Conservation (phyloP, 257 asterid species). For the Eucommia ulmoides region DNA sequence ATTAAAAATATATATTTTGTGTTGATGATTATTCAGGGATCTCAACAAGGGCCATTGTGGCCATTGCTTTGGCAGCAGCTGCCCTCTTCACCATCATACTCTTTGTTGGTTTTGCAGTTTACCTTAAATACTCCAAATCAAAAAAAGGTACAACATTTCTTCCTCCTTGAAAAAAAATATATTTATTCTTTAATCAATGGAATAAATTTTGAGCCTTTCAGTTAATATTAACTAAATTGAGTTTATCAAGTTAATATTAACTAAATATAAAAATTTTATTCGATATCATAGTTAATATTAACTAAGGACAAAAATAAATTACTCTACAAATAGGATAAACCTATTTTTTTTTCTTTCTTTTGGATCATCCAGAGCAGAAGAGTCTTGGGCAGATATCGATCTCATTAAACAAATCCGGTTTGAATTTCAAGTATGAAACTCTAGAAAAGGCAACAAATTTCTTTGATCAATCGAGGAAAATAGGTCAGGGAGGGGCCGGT, state of each 20-base stretch:
- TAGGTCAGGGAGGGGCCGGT: conserved; percentile 95
- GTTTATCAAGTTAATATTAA: too few relatives aligned
- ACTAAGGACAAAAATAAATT: too few relatives aligned
- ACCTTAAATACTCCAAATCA: conserved; percentile 28
- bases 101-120: conserved; percentile 33
- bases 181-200: too few relatives aligned
- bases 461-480: conserved; percentile 40
- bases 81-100: conserved; percentile 55
- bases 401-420: conserved; percentile 53
- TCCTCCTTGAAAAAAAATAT: too few relatives aligned
- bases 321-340: too few relatives aligned
- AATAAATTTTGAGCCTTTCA: too few relatives aligned
- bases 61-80: conserved; percentile 37
- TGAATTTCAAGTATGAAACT: conserved; percentile 71
- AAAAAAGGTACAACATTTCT: conserved; percentile 48
- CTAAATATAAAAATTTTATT: too few relatives aligned
- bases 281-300: too few relatives aligned
- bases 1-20: too few relatives aligned
- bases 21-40: too few relatives aligned
- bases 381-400: conserved; percentile 60
- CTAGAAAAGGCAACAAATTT: conserved; percentile 83
- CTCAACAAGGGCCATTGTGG: conserved; percentile 35
- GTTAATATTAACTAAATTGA: too few relatives aligned
- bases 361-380: conserved; percentile 45
- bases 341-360: too few relatives aligned